Base-by-base conservation (phyloP, 2,329 filamentous ascomycete genomes). In the Alternaria sp. region DNA sequence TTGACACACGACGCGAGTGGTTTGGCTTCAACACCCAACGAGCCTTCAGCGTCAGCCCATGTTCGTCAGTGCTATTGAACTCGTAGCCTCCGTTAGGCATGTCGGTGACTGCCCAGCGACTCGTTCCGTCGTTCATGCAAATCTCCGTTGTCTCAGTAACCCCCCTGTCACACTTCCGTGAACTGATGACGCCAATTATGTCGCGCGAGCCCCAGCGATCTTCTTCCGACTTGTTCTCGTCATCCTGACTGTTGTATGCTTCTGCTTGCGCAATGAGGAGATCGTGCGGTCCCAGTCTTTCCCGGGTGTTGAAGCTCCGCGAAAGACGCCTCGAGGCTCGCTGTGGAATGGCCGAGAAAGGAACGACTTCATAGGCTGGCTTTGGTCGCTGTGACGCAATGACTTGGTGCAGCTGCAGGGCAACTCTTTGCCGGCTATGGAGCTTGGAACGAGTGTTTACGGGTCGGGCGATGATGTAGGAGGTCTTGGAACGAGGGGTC, bases 351-450 rank as follows among this genome's bases (percentile, higher is more conserved):
- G 86, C 82, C n/a, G 86, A 87, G 2, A 89, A 88, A 0, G 91
- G 90, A 45, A 93, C 86, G n/a, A 93, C 87, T 69, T 95, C 91
- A 67, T 92, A 88, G 5, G 88, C 86, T 1, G 91, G 91, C 55
- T 85, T 84, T 0, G 90, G 90, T 23, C 91, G 86, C 55, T 74
- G 83, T 64, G 88, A 85, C 44, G 84, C 80, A 3, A 86, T 83
- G n/a, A 93, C 77, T 61, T 87, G 85, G 73, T 93, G 91, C 15
- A 94, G 81, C 77, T 95, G 91, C 6, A 94, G 84, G 6, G 93
- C 81, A 17, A 93, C 81, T 56, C 88, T 88, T 11, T 91, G 90
- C 15, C 90, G 87, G 28, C 91, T 83, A 70, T 90, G 87, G 13
- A 91, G 83, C 74, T 90, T 91, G 73, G 89, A 78, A 55, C 80